phyloP scores from a whole-genome alignment of 805 yeast genomes.

The Sugiyamaella qingdaonensis region DNA sequence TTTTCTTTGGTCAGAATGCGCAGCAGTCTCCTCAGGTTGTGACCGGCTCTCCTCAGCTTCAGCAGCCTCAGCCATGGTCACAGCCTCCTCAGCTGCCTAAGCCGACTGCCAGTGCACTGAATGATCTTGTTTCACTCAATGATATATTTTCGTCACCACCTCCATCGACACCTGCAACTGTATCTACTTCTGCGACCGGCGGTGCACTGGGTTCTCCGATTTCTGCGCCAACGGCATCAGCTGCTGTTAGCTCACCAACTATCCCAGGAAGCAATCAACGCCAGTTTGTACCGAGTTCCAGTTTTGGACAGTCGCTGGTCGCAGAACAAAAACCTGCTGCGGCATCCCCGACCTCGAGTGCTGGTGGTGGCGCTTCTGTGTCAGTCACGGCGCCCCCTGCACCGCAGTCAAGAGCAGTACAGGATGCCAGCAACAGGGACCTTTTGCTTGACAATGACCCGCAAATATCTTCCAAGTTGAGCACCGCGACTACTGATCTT shows the following conservation, averaged over 20 bases:
- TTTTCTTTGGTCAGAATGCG: slow-evolving; percentile 9
- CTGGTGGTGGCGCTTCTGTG: slow-evolving; percentile 33
- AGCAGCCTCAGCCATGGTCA: slow-evolving; percentile 4
- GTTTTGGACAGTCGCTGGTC: slow-evolving; percentile 74
- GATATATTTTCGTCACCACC: slow-evolving; percentile 47
- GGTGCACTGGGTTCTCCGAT: slow-evolving; percentile 21
- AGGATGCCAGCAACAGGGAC: slow-evolving; percentile 38
- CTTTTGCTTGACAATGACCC: slow-evolving; percentile 50
- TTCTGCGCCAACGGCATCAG: slow-evolving; percentile 19
- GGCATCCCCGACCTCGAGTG: slow-evolving; percentile 20
- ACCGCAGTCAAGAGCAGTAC: neutral
- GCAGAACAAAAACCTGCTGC: slow-evolving; percentile 16
- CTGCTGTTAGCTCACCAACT: too few species aligned
- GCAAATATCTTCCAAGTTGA: slow-evolving; percentile 61
- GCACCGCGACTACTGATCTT: slow-evolving; percentile 77
- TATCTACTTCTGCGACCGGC: slow-evolving; percentile 14
- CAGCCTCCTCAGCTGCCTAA: slow-evolving; percentile 12
- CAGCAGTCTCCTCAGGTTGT: slow-evolving; percentile 4
- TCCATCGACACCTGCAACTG: slow-evolving; percentile 34
- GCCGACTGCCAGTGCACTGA: slow-evolving; percentile 23
- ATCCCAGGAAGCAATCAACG: neutral
- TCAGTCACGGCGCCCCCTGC: slow-evolving; percentile 20
- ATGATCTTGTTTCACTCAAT: slow-evolving; percentile 42
- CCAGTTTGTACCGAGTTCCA: slow-evolving; percentile 73
- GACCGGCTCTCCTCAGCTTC: slow-evolving; percentile 2